Conservation (phyloP, 192 early-diverging fungal genomes). For the Pecoramyces ruminantium region DNA sequence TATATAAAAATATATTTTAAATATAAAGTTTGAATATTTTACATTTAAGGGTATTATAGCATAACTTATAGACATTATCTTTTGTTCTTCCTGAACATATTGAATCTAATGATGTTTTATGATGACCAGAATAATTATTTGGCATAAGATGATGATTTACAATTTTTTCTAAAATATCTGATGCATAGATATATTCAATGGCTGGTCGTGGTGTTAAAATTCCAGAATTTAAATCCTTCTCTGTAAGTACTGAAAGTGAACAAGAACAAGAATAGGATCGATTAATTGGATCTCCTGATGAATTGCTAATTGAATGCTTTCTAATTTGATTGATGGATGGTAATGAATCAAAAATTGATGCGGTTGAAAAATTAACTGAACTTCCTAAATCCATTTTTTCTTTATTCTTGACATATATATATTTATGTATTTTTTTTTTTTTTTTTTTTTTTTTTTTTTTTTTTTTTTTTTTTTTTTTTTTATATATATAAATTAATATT, state of each 20-base stretch:
- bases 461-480: too few relatives aligned
- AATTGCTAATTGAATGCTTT: background rate
- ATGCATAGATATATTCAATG: background rate
- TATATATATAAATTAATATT: too few relatives aligned
- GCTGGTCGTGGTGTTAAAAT: background rate
- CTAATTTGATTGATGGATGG: background rate
- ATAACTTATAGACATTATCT: slow-evolving; percentile 25
- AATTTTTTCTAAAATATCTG: background rate
- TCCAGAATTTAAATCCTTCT: background rate
- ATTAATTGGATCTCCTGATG: background rate
- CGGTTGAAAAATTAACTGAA: background rate
- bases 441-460: too few relatives aligned
- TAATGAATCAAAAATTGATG: background rate
- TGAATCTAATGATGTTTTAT: background rate
- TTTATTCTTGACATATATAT: too few relatives aligned
- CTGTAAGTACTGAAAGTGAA: background rate
- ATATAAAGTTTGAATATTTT: background rate
- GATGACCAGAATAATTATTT: background rate
- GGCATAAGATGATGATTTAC: background rate
- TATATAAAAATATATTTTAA: too few relatives aligned
- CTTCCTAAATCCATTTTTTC: background rate
- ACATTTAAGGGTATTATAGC: slow-evolving; percentile 43
- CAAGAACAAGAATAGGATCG: background rate
- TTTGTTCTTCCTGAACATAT: slow-evolving; percentile 14
- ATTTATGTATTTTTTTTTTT: too few relatives aligned